These are phyloP conservation scores for Colletotrichum coccodes DNA, from an alignment of 2,329 filamentous ascomycete genomes.

Conservation along the genomic window DNA sequence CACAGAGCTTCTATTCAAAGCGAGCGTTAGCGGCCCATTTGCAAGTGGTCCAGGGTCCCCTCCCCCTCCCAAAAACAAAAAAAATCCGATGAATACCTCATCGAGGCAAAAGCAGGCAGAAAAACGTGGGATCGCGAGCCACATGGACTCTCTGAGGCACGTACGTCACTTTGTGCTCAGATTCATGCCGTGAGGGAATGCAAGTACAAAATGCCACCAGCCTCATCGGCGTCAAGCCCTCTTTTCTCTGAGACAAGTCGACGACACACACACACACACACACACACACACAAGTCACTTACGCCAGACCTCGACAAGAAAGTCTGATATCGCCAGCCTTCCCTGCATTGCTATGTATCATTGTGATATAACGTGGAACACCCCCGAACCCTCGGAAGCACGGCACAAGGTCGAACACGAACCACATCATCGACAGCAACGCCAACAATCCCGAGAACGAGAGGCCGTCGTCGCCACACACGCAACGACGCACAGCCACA, in stretches of 20 bases:
- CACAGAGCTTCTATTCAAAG: constrained; percentile 24
- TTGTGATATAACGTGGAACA: constrained; percentile 29
- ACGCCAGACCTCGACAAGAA: neutral
- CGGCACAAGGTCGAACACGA: constrained; percentile 14
- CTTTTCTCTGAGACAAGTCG: neutral
- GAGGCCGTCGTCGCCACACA: neutral
- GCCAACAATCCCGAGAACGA: constrained; percentile 19
- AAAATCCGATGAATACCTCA: constrained; percentile 12
- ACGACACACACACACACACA: neutral
- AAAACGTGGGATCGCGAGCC: constrained; percentile 28
- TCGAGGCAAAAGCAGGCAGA: neutral
- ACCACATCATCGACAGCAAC: neutral
- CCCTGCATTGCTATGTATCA: constrained; percentile 30
- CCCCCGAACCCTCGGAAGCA: constrained; percentile 19
- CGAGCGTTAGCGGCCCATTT: constrained; percentile 11
- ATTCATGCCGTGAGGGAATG: neutral
- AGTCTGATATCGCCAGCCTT: neutral
- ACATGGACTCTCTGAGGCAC: constrained; percentile 18
- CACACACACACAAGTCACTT: neutral
- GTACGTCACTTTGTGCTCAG: constrained; percentile 30
- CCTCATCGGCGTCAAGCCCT: constrained; percentile 35
- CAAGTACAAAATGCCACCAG: constrained; percentile 29
- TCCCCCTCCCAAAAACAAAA: too few relatives aligned
- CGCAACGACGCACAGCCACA: constrained; percentile 24
- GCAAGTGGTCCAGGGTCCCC: neutral